Conservation (phyloP, 108 stramenopile species). For the Cyclotella baltica region DNA sequence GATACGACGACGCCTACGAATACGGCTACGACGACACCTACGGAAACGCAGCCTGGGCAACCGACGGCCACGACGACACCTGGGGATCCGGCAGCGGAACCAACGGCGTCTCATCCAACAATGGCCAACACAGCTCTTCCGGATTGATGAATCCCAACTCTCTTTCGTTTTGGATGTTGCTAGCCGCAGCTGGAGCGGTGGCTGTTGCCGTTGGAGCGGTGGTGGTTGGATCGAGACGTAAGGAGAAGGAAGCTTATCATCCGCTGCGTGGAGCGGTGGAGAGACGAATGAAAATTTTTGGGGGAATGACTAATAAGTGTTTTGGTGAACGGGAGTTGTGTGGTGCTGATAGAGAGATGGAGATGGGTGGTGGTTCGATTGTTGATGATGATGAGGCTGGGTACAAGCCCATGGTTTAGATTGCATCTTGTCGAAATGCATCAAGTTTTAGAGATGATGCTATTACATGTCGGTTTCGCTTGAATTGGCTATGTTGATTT, state of each 20-base stretch:
- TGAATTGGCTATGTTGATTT: too few relatives aligned
- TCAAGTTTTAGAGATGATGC: not conserved
- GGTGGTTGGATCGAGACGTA: conserved; percentile 41
- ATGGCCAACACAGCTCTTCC: not conserved
- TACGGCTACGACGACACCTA: not conserved
- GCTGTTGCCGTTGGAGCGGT: conserved; percentile 44
- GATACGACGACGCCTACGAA: not conserved
- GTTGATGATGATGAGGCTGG: not conserved
- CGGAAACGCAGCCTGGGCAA: not conserved
- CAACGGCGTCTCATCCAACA: not conserved
- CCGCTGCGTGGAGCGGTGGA: conserved; percentile 43
- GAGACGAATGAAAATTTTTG: conserved; percentile 49
- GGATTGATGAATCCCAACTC: not conserved
- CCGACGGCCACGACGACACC: not conserved
- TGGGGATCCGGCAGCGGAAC: not conserved
- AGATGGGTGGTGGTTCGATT: not conserved
- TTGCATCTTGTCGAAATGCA: not conserved
- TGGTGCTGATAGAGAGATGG: conserved; percentile 26
- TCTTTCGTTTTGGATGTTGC: conserved; percentile 33
- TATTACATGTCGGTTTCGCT: too few relatives aligned
- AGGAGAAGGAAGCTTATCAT: conserved; percentile 38
- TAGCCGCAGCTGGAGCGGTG: conserved; percentile 39
- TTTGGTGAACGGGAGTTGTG: conserved; percentile 50
- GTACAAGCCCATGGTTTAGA: conserved; percentile 39
- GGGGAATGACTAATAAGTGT: conserved; percentile 42